phyloP scores from a whole-genome alignment of 2,329 filamentous ascomycete species.

The Penicillium sp. region DNA sequence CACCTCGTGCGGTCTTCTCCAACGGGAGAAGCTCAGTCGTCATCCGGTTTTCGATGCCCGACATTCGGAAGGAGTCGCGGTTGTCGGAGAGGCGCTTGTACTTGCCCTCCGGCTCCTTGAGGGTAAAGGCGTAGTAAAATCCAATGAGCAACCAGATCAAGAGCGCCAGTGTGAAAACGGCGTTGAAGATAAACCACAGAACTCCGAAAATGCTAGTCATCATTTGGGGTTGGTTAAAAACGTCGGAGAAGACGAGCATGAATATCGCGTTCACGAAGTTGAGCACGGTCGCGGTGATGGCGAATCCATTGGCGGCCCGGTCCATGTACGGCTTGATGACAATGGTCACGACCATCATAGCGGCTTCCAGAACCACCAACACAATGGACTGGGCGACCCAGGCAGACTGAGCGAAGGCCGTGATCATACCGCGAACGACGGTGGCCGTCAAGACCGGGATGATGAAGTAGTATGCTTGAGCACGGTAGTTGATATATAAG shows the following conservation, averaged over 20 bases:
- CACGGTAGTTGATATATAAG: slow-evolving; percentile 94
- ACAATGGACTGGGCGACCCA: slow-evolving; percentile 75
- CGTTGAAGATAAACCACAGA: slow-evolving; percentile 84
- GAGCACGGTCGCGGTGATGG: slow-evolving; percentile 83
- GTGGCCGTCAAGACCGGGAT: slow-evolving; percentile 75
- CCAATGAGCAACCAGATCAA: slow-evolving; percentile 78
- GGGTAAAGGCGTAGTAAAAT: slow-evolving; percentile 75
- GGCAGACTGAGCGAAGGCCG: slow-evolving; percentile 73
- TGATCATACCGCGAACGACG: slow-evolving; percentile 81
- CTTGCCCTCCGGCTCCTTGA: slow-evolving; percentile 89
- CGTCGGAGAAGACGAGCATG: slow-evolving; percentile 80
- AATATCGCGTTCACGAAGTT: slow-evolving; percentile 92
- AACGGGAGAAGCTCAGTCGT: slow-evolving; percentile 87
- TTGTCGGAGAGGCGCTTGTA: slow-evolving; percentile 97
- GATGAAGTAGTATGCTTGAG: slow-evolving; percentile 93
- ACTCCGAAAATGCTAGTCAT: slow-evolving; percentile 88
- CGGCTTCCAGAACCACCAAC: slow-evolving; percentile 80
- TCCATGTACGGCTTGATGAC: slow-evolving; percentile 95
- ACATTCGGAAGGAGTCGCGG: slow-evolving; percentile 95
- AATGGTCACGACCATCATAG: slow-evolving; percentile 72
- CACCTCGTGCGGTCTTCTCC: slow-evolving; percentile 78
- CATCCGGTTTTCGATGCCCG: slow-evolving; percentile 69
- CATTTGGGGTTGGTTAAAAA: slow-evolving; percentile 79
- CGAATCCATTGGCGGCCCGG: slow-evolving; percentile 95
- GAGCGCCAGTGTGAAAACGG: slow-evolving; percentile 76